phyloP scores from a whole-genome alignment of 257 asterid genomes.

The Solanum sitiens region DNA sequence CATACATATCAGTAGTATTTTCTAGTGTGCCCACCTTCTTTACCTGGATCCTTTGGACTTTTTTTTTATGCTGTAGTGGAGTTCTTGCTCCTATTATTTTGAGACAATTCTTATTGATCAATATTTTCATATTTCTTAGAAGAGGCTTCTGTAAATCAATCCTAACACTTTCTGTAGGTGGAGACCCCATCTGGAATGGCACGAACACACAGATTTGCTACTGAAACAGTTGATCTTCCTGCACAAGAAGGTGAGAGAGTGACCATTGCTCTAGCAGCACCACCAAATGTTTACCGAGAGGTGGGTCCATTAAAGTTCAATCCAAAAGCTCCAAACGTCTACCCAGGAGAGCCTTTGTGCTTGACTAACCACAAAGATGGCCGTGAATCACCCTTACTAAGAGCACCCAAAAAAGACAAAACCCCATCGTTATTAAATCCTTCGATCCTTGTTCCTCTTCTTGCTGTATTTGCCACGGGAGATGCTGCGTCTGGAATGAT shows the following conservation, averaged over 20 bases:
- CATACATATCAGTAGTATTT: not conserved
- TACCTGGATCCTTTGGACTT: not conserved
- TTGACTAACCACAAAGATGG: constrained; percentile 82
- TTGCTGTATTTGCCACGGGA: constrained; percentile 65
- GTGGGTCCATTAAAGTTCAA: constrained; percentile 78
- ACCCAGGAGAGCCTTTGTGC: constrained; percentile 90
- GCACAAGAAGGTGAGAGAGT: constrained; percentile 94
- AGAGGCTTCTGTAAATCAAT: constrained; percentile 3
- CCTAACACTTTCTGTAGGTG: constrained; percentile 36
- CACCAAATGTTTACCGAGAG: constrained; percentile 47
- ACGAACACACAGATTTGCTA: constrained; percentile 88
- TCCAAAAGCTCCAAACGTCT: constrained; percentile 65
- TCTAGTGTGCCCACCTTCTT: not conserved
- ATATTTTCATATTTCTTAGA: not conserved
- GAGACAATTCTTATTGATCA: not conserved
- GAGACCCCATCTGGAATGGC: constrained; percentile 88
- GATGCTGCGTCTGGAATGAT: constrained; percentile 89
- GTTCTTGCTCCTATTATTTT: not conserved
- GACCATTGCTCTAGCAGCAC: constrained; percentile 86
- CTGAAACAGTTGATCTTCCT: constrained; percentile 93
- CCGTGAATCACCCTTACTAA: constrained; percentile 63
- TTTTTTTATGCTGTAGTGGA: not conserved
- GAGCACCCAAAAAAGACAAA: constrained; percentile 68
- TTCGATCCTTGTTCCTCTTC: constrained; percentile 52
- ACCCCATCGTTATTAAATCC: constrained; percentile 49